phyloP scores from a whole-genome alignment of 495 filamentous ascomycete species.

The Xanthoparmelia taractica region DNA sequence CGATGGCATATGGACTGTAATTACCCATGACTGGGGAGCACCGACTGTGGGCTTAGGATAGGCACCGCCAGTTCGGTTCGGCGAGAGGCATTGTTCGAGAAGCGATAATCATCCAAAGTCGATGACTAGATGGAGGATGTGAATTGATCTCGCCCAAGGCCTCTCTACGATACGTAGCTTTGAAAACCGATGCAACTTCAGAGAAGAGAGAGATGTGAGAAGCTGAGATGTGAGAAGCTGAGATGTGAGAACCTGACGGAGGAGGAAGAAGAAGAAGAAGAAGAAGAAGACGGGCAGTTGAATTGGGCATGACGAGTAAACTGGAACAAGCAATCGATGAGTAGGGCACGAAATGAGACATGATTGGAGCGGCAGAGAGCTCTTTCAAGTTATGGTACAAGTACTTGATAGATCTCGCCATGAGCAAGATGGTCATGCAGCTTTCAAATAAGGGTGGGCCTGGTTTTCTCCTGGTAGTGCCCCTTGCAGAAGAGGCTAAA shows the following conservation, averaged over 20 bases:
- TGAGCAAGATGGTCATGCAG: too few relatives aligned
- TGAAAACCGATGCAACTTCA: too few relatives aligned
- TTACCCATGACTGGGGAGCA: conserved; percentile 2
- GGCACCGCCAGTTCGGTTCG: background rate
- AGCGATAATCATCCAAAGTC: background rate
- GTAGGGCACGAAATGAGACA: background rate
- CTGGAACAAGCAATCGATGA: background rate
- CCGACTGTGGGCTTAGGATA: background rate
- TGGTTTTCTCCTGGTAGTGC: too few relatives aligned
- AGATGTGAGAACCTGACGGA: background rate
- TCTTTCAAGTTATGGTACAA: background rate
- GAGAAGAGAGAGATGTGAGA: too few relatives aligned
- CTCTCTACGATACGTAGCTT: background rate
- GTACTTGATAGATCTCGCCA: background rate
- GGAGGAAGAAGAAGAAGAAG: too few relatives aligned
- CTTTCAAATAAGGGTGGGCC: too few relatives aligned
- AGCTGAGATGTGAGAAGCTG: too few relatives aligned
- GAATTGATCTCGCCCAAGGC: background rate
- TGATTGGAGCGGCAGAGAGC: background rate
- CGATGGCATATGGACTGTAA: conserved; percentile 18
- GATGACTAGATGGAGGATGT: background rate
- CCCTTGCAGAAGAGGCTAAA: background rate
- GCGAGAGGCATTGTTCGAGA: background rate
- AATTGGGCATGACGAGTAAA: background rate
- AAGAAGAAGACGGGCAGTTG: too few relatives aligned